Evolutionary conservation across 352 stramenopile genomes (phyloP), one percentile per base, ranked within the genome.

Genomic region (Blastocystis sp.): DNA sequence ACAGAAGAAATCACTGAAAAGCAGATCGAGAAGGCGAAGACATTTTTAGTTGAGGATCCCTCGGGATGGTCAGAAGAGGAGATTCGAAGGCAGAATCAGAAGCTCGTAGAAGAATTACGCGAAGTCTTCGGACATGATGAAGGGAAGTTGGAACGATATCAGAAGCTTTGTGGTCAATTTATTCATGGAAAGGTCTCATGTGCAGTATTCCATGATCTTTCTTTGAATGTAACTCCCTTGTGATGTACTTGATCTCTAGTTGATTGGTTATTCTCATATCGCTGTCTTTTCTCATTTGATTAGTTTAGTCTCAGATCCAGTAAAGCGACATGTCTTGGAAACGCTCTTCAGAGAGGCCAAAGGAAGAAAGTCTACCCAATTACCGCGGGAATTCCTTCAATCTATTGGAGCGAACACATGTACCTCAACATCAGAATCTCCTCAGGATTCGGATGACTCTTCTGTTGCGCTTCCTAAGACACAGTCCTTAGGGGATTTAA

Each of bases 21-120:
- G 7, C 48, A 17, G 9, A 81, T 81, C n/a, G 70, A 81, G 51
- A 30, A 53, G 24, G 70, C 70, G 1, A 81, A 81, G 24, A 22
- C 24, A 44, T 81, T 62, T 62, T 13, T 81, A 3, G 70, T 81
- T n/a, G 70, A 81, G 44, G 70, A 81, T 64, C 70, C 70, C 4
- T 60, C 37, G 13, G 70, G 70, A 24, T 81, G 70, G 70, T 64
- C 70, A 15, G n/a, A 40, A 17, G 44, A 60, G 24, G 70, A 81
- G 53, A 60, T 81, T 33, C 48, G 11, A 30, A 30, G 44, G 24
- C 70, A 44, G 24, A 33, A 22, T 22, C 15, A 30, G 70, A 37
- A 59, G 24, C 27, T 81, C 4, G 24, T 51, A 17, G 11, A 33
- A 27, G 70, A 81, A 54, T 42, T 81, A 40, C 37, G n/a, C 22